Evolutionary conservation across 176 grass and related monocot species (phyloP), one percentile per base, ranked within the genome.

Genomic region (Chrysopogon serrulatus): DNA sequence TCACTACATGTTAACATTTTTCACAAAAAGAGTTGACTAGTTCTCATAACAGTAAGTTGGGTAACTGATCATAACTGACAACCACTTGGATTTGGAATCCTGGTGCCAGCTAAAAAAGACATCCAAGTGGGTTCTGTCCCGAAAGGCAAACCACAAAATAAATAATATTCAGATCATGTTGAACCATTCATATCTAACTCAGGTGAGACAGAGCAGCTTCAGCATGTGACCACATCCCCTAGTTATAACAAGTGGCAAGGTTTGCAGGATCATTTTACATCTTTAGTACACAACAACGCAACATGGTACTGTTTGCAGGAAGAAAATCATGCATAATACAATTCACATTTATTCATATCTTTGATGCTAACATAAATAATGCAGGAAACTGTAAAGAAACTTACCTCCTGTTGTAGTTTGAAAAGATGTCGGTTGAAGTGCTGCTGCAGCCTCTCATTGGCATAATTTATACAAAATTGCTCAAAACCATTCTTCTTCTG

Each of bases 381-480:
- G 17, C 40, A 51, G 42, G 36, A 17, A 82, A 90, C 12, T n/a
- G 4, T 70, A 74, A n/a, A 79, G 28, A 87, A 75, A 11, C 44
- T 59, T 87, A 98, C 96, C 86, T 98, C 93, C 82, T 98, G 93
- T 69, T 98, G 93, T 79, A 98, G 81, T 53, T 98, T 98, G 68
- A 98, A 92, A 81, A 98, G 83, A 81, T 98, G 96, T 17, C 96
- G 67, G 72, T 98, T 98, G 76, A 96, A 98, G 82, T 98, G 93
- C 35, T 98, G 96, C 32, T 98, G 96, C 69, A 98, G 74, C 83
- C 96, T 98, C 83, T 98, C 96, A 47, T 98, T 98, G 62, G 96
- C 93, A 87, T 96, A 98, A 79, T 98, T 98, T 86, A 98, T 98
- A 83, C 96, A 98, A 88, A 98, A 98, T 59, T 98, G 96, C 65